Evolutionary conservation across 1,139 yeast species (phyloP).

Genomic region (Debaryomyces sp.): DNA sequence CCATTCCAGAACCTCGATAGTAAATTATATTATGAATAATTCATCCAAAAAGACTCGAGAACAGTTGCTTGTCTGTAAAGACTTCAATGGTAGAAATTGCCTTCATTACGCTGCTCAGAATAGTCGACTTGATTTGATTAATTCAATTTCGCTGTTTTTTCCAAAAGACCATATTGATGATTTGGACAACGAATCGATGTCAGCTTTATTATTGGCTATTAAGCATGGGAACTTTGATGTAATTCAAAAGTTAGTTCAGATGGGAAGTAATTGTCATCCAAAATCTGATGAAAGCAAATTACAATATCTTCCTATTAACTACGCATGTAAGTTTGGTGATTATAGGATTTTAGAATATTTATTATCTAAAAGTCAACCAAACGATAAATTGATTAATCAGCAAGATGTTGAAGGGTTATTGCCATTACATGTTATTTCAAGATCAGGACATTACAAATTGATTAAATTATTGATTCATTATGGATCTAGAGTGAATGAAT

Average conservation of each 20-base stretch:
- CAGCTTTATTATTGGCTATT: conserved; percentile 82
- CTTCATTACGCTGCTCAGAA: conserved; percentile 85
- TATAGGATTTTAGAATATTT: conserved; percentile 68
- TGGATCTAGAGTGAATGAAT: conserved; percentile 78
- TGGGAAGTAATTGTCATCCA: conserved; percentile 63
- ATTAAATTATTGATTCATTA: conserved; percentile 67
- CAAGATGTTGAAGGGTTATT: conserved; percentile 86
- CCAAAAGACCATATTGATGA: conserved; percentile 48
- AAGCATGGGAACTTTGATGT: conserved; percentile 64
- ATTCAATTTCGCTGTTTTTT: conserved; percentile 41
- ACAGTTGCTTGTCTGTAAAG: conserved; percentile 44
- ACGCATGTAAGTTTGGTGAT: conserved; percentile 88
- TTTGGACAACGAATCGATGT: conserved; percentile 72
- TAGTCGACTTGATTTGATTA: conserved; percentile 59
- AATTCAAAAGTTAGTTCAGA: conserved; percentile 42
- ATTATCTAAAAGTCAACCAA: conserved; percentile 32
- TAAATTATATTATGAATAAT: conserved; percentile 34
- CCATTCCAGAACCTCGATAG: conserved; percentile 44
- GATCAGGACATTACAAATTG: conserved; percentile 75
- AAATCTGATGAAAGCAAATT: conserved; percentile 49
- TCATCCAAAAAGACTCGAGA: conserved; percentile 22
- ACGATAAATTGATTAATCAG: conserved; percentile 39
- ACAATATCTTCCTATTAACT: conserved; percentile 79
- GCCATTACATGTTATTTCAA: conserved; percentile 86
- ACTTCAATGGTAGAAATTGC: conserved; percentile 79